A percentile compares a stretch with the other conserved stretches of the same genome.
phyloP scores from a whole-genome alignment of 1,284 basidiomycete species.

The Ganoderma lingzhi region DNA sequence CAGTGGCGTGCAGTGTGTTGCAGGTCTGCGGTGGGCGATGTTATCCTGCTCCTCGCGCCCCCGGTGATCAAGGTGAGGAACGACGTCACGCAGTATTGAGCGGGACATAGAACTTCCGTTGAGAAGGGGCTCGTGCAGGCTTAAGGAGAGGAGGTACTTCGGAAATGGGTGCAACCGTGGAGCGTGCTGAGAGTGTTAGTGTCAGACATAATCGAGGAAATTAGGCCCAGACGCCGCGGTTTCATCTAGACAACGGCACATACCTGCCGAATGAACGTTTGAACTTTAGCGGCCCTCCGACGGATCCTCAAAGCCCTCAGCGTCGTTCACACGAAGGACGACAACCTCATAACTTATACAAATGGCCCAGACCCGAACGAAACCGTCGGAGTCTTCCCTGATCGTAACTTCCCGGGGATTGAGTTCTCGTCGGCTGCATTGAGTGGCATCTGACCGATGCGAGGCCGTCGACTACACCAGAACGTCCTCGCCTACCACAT shows the following conservation, averaged over 20 bases:
- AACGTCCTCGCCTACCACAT: background rate
- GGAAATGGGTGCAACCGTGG: background rate
- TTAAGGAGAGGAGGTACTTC: no score
- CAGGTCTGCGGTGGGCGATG: background rate
- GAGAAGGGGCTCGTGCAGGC: background rate
- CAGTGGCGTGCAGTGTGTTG: slow-evolving; percentile 4
- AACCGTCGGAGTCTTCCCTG: background rate
- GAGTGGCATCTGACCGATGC: background rate
- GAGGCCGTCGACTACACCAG: background rate
- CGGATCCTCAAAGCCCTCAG: background rate
- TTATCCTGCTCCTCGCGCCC: background rate
- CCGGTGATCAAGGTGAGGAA: background rate
- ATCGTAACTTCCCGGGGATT: background rate
- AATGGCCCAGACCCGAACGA: background rate
- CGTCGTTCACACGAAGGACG: background rate
- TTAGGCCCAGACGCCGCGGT: background rate
- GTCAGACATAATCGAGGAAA: background rate
- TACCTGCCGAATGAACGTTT: background rate
- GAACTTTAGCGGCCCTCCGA: background rate
- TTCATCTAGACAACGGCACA: background rate
- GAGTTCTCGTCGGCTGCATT: slow-evolving; percentile 1
- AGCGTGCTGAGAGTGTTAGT: background rate
- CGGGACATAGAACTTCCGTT: background rate
- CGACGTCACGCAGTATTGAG: background rate
- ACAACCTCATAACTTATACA: background rate